Percentiles rank a stretch among this genome's conserved stretches.
Conservation (phyloP, 2,329 filamentous ascomycete genomes). For the Pseudogymnoascus pannorum region DNA sequence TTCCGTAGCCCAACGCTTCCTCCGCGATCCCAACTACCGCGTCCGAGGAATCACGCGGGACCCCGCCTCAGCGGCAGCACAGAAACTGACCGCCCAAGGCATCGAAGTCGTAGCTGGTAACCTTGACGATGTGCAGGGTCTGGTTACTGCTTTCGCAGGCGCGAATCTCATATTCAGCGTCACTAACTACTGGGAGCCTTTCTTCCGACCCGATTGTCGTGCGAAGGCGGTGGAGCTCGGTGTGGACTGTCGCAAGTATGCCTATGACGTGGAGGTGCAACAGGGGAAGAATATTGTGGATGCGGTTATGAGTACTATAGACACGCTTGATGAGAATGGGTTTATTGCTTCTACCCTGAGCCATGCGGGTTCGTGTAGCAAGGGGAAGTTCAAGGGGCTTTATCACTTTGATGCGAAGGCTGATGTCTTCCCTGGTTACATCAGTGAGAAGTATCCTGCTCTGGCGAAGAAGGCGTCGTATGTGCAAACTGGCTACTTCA, state of each 20-base stretch:
- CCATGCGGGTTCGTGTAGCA: constrained; percentile 39
- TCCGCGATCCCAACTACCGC: constrained; percentile 31
- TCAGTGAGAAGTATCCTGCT: constrained; percentile 34
- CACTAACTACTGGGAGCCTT: constrained; percentile 49
- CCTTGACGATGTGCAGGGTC: constrained; percentile 33
- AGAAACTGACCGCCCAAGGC: constrained; percentile 32
- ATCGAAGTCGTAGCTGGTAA: constrained; percentile 38
- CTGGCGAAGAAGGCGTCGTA: constrained; percentile 42
- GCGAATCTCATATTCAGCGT: constrained; percentile 47
- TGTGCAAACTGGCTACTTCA: constrained; percentile 39
- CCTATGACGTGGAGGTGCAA: constrained; percentile 41
- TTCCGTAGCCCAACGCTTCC: constrained; percentile 40
- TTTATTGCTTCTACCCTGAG: constrained; percentile 44
- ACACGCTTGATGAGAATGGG: constrained; percentile 37
- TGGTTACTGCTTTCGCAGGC: constrained; percentile 35
- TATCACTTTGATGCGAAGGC: constrained; percentile 50
- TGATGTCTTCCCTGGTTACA: constrained; percentile 39
- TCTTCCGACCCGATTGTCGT: constrained; percentile 38
- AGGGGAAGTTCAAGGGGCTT: constrained; percentile 38
- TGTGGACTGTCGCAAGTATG: constrained; percentile 36
- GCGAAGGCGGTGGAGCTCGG: constrained; percentile 32
- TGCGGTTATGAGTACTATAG: constrained; percentile 38
- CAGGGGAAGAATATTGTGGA: constrained; percentile 50
- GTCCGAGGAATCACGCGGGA: constrained; percentile 43
- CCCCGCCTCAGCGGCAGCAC: constrained; percentile 29